Evolutionary conservation across 495 filamentous ascomycete genomes (phyloP), one percentile per base, ranked within the genome.

Genomic region (Penicillium dipodomyicola): DNA sequence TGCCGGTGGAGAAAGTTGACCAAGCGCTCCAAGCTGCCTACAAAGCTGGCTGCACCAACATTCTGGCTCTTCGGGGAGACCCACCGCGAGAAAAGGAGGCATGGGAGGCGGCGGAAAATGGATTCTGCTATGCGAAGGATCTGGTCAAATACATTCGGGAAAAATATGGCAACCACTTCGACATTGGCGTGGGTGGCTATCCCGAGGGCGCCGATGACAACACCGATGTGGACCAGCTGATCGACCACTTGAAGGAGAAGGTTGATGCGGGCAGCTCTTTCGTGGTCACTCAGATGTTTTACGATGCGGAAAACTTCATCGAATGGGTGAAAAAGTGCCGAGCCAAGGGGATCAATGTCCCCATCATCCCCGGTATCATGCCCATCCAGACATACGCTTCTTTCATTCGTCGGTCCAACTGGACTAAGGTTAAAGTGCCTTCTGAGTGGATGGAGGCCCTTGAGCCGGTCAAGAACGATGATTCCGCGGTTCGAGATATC

Each of bases 251-350:
- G 67, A 97, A 97, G 77, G 90, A 97, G 75, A 99, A 99, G 74
- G 86, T 97, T 46, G 95, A 99, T 74, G 90, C 90, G 46, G 95
- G 95, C 37, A 92, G 87, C 50, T 86, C 89, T 10, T 97, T 96
- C 72, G 85, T 99, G 47, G 87, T 99, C 50, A 97, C 95, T 0
- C 95, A 99, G 77, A 99, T 99, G 95, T 96, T 96, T 73, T 99
- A 99, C 75, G 92, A 97, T 69, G 91, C 85, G 25, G 93, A 99
- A 63, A 92, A 89, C 65, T 99, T 97, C 73, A 72, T 97, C 30
- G 78, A 81, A 41, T 99, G 95, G 95, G 90, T 96, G 32, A 71
- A 82, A 53, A 93, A 90, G 70, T 89, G 89, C 52, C 84, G 92
- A 35, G 91, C 83, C 23, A 84, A 82, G 66, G 95, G 95, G 20